Base-by-base conservation (phyloP, 495 filamentous ascomycete species). In the Stereocaulon alpinum region DNA sequence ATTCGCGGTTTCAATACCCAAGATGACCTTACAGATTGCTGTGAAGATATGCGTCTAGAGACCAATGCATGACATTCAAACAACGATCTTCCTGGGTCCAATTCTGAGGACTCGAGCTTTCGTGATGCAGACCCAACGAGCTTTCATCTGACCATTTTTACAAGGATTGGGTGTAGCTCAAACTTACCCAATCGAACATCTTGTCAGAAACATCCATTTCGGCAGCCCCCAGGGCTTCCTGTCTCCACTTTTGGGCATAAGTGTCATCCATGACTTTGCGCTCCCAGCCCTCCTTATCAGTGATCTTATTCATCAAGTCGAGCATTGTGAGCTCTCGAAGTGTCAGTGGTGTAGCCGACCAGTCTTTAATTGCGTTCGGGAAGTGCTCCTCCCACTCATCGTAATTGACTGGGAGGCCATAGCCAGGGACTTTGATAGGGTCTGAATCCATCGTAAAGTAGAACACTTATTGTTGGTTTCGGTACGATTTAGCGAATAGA, bases 221-320 rank as follows among this genome's bases (percentile, higher is more conserved):
- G 0, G 54, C 67, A 24, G 64, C 59, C 3, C 55, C 52, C 2
- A 61, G 32, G 17, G 72, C 62, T 58, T 77, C 74, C 12, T 69
- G 44, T 3, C 67, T 65, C 75, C 77, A 78, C 57, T 72, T 71
- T 0, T 49, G 30, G 0, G 69, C 68, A 55, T 75, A 73, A 42
- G 60, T 45, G 3, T 78, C 70, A 61, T 84, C 73, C 43, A 79
- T 80, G 58, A 84, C 74, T 63, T 83, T 79, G 17, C 67, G 64
- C 55, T 79, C 72, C 81, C 78, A 84, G 24, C 74, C 69, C 7
- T 71, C 69, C 58, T 77, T 78, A 62, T 82, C 70, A 32, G 77
- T 73, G 18, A 78, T 63, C 5, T 59, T 30, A 52, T 77, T 71
- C 68, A 79, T 74, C 14, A 73, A 40, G 0, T 57, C 49, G 24